Base-by-base conservation (phyloP, 2,329 filamentous ascomycete species). In the Botryotinia narcissicola region DNA sequence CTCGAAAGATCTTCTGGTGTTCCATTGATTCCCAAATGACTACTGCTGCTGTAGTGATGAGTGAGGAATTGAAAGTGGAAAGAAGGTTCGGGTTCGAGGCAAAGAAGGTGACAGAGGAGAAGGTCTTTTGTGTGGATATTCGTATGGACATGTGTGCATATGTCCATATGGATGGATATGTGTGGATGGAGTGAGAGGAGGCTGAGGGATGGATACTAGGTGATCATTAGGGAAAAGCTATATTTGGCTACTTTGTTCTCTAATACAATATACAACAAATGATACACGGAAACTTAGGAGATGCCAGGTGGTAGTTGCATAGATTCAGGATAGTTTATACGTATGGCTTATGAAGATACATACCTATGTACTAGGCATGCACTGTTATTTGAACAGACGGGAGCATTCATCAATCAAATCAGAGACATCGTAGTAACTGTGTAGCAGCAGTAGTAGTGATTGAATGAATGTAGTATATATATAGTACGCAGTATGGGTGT, bases 21-120 rank as follows among this genome's bases (percentile, higher is more conserved):
- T 57, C 64, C 64, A 57, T 68, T 25, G 46, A 68, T 29, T 68
- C 48, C 51, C 35, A 64, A 32, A 68, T 57, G 46, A 68, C 46
- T 57, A 35, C 62, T 20, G 62, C 62, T 48, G 62, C 42, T 66
- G 42, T 35, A 10, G 29, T 25, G 12, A 32, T 20, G 60, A 44
- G 42, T 62, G 60, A 62, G 37, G 9, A 7, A 37, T 37, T n/a
- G 60, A 42, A 18, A 9, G 16, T n/a, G 25, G 48, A 54, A 29
- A n/a, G 51, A 54, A 37, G 54, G 54, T 35, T 16, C 14, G 51
- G 1, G 14, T n/a, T 29, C n/a, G 0, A 57, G n/a, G 37, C 4
- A 20, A 8, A 16, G 20, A 7, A 14, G 60, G 2, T n/a, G 37
- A 42, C 8, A 25, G 35, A 29, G 60, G 18, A 37, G 35, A 29